A percentile compares a stretch with the other conserved stretches of the same genome.
phyloP scores from a whole-genome alignment of 192 early-diverging fungal species.

The Linderina pennispora region DNA sequence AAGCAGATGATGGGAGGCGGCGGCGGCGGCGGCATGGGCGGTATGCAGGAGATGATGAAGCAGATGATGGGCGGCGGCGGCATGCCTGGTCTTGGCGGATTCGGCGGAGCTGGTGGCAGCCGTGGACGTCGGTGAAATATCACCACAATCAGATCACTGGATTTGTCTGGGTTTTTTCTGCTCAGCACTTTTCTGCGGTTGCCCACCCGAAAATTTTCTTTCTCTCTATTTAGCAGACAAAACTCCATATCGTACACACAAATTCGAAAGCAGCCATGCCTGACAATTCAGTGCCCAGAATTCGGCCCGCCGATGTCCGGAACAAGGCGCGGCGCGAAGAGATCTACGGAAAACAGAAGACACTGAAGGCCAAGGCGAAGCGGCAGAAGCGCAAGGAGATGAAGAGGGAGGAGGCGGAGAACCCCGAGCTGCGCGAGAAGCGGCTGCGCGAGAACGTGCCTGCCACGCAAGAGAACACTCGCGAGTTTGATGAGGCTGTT shows the following conservation, averaged over 20 bases:
- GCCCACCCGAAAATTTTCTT: no score
- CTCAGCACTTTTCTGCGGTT: no score
- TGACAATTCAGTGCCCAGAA: conserved; percentile 6
- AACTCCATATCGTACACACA: no score
- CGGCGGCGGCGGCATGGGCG: conserved; percentile 49
- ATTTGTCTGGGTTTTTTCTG: no score
- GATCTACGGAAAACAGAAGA: conserved; percentile 65
- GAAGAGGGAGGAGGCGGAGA: conserved; percentile 72
- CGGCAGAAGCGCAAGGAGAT: conserved; percentile 60
- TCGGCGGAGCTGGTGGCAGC: no score
- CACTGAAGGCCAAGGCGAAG: conserved; percentile 72
- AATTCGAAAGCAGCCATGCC: no score
- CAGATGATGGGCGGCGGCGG: conserved; percentile 46
- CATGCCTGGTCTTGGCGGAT: conserved; percentile 9
- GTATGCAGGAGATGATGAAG: conserved; percentile 71
- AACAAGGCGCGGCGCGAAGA: conserved; percentile 86
- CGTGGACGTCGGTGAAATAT: conserved; percentile 34
- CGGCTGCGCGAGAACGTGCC: conserved; percentile 88
- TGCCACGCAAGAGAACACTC: conserved; percentile 83
- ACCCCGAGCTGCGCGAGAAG: conserved; percentile 80
- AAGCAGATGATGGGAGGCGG: conserved; percentile 62
- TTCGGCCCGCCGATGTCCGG: conserved; percentile 51
- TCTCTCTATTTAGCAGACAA: no score
- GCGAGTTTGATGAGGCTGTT: conserved; percentile 92
- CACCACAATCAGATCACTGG: no score